Percentiles rank a stretch among this genome's conserved stretches.
These are phyloP conservation scores for Obba rivulosa DNA, from an alignment of 768 basidiomycete genomes.

Conservation along the genomic window DNA sequence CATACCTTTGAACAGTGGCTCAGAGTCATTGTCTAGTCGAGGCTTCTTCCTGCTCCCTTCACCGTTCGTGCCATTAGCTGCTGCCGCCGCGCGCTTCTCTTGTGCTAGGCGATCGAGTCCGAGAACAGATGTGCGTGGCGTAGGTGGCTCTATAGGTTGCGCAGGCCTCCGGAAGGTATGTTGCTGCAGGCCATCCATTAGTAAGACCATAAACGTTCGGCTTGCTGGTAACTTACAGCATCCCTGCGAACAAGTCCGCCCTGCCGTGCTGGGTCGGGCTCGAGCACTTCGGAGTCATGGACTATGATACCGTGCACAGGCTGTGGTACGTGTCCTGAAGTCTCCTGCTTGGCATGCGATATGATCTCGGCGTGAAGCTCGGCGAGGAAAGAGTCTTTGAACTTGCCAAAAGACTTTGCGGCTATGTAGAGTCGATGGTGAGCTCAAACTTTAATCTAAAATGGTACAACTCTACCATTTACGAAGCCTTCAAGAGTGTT, in stretches of 20 bases:
- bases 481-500: constrained; percentile 62
- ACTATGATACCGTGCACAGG: constrained; percentile 75
- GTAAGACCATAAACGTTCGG: too few relatives aligned
- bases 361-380: constrained; percentile 79
- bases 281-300: constrained; percentile 76
- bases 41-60: constrained; percentile 61
- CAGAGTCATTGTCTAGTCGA: constrained; percentile 50
- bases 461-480: constrained; percentile 43
- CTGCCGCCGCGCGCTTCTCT: constrained; percentile 73
- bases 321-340: constrained; percentile 38
- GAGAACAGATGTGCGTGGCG: constrained; percentile 73
- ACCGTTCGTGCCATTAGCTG: constrained; percentile 28
- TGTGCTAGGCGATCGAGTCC: constrained; percentile 86
- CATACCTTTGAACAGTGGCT: constrained; percentile 84
- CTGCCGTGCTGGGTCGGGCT: constrained; percentile 69
- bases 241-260: constrained; percentile 77
- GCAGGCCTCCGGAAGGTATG: constrained; percentile 80
- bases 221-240: constrained; percentile 48
- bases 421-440: constrained; percentile 34
- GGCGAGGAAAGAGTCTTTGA: constrained; percentile 69
- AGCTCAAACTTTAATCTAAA: not conserved
- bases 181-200: constrained; percentile 39
- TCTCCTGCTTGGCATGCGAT: constrained; percentile 64
- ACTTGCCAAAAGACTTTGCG: constrained; percentile 81
- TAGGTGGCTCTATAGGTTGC: constrained; percentile 68